A percentile compares a stretch with the other conserved stretches of the same genome.
phyloP scores from a whole-genome alignment of 306 rosid genomes.

The Citrullus amarus region DNA sequence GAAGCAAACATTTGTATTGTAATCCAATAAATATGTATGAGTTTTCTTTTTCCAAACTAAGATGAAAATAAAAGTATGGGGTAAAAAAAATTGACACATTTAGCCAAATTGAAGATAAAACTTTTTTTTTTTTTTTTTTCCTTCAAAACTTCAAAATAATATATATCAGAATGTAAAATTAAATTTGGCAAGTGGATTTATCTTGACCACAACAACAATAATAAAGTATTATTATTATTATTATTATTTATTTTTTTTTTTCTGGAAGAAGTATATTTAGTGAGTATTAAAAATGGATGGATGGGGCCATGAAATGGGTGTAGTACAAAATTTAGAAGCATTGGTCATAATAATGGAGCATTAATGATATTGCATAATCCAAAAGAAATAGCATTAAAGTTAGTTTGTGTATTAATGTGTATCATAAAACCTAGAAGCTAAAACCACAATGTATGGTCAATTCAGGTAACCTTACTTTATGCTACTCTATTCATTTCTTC shows the following conservation, averaged over 20 bases:
- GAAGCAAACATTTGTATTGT: too few species aligned
- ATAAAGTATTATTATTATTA: background rate
- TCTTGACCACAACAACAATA: background rate
- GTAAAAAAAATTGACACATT: too few species aligned
- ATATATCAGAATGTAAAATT: too few species aligned
- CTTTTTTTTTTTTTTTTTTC: too few species aligned
- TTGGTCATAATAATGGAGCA: background rate
- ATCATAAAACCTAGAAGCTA: background rate
- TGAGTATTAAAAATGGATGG: background rate
- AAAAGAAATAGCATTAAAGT: background rate
- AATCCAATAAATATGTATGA: too few species aligned
- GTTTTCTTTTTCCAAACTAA: too few species aligned
- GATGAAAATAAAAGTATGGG: too few species aligned
- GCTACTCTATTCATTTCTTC: background rate
- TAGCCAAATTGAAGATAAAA: too few species aligned
- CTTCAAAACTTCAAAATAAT: too few species aligned
- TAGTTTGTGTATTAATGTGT: background rate
- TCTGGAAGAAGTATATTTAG: background rate
- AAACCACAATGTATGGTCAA: background rate
- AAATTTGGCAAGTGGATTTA: background rate
- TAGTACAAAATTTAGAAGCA: background rate
- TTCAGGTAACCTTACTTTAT: background rate
- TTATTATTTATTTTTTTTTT: background rate
- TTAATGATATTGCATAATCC: background rate
- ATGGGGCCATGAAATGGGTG: background rate